Conservation (phyloP, 2,329 filamentous ascomycete species). For the Sporothrix protearum region DNA sequence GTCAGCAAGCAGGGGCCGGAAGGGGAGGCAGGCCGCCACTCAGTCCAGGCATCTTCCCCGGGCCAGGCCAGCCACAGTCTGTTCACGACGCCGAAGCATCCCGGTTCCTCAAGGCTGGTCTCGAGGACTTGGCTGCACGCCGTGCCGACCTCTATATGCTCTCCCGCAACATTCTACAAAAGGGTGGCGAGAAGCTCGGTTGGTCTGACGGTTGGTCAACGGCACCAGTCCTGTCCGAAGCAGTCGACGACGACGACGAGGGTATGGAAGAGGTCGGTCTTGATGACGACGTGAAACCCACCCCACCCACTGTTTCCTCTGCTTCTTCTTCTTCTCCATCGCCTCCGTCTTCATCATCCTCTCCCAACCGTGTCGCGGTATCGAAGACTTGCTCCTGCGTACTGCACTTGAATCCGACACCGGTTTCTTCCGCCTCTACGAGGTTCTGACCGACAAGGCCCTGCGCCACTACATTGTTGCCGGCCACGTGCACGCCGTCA, state of each 20-base stretch:
- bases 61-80: slow-evolving; percentile 41
- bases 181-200: slow-evolving; percentile 64
- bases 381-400: slow-evolving; percentile 56
- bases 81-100: slow-evolving; percentile 41
- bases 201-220: slow-evolving; percentile 74
- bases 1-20: slow-evolving; percentile 32
- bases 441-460: slow-evolving; percentile 78
- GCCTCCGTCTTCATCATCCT: not conserved
- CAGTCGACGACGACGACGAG: slow-evolving; percentile 39
- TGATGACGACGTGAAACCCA: slow-evolving; percentile 32
- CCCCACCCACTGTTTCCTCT: too few relatives aligned
- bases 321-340: not conserved
- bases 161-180: slow-evolving; percentile 74
- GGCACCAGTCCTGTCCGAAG: slow-evolving; percentile 50
- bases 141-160: slow-evolving; percentile 78
- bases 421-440: slow-evolving; percentile 64
- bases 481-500: slow-evolving; percentile 71
- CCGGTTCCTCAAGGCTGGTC: slow-evolving; percentile 58
- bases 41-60: slow-evolving; percentile 54
- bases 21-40: slow-evolving; percentile 33
- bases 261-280: slow-evolving; percentile 24
- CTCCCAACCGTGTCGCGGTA: slow-evolving; percentile 38
- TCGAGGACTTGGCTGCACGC: slow-evolving; percentile 77
- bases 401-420: slow-evolving; percentile 59
- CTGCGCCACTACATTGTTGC: slow-evolving; percentile 79